Base-by-base conservation (phyloP, 495 filamentous ascomycete species). In the Sordaria brevicollis region DNA sequence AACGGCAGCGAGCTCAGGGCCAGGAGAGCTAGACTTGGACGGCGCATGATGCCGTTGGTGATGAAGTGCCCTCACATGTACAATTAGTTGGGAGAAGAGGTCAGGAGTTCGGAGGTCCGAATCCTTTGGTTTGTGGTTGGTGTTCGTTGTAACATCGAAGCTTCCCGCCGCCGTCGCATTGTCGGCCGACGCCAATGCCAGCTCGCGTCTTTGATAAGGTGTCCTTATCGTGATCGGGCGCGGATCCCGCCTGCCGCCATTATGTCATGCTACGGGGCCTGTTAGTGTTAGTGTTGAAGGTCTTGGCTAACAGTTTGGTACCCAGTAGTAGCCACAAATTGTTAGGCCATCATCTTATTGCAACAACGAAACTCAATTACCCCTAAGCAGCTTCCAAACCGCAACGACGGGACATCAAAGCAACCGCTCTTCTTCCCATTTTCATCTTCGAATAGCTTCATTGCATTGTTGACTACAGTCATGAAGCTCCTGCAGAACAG, bases 41-140 rank as follows among this genome's bases (percentile, higher is more conserved):
- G 80, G 73, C 81, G 82, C 85, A 87, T 87, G 70, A 73, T 85
- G 84, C 81, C 81, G 77, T 66, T 74, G 69, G 66, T 72, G 69
- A 74, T 73, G 72, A 75, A 70, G 70, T 72, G 70, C 76, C 49
- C 65, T 79, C 73, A 77, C 74, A 77, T 78, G 75, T 72, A 76
- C 66, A 66, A 10, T 34, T 43, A 13, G 35, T 39, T 33, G 38
- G 33, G 3, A 43, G 34, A 65, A 38, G 36, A 69, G 62, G 71
- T 31, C 5, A 29, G 21, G 49, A 29, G 15, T 57, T 57, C 49
- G 49, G 11, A 29, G 0, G 2, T 57, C 21, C 49, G 49, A 29
- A 29, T 57, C 21, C 49, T 57, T 29, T 37, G 36, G 33, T 29
- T 43, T 41, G 37, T 67, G 10, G 36, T 49, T 43, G 29, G 29